These are phyloP conservation scores for Cercospora berteroae DNA, from an alignment of 2,329 filamentous ascomycete genomes.

Conservation along the genomic window DNA sequence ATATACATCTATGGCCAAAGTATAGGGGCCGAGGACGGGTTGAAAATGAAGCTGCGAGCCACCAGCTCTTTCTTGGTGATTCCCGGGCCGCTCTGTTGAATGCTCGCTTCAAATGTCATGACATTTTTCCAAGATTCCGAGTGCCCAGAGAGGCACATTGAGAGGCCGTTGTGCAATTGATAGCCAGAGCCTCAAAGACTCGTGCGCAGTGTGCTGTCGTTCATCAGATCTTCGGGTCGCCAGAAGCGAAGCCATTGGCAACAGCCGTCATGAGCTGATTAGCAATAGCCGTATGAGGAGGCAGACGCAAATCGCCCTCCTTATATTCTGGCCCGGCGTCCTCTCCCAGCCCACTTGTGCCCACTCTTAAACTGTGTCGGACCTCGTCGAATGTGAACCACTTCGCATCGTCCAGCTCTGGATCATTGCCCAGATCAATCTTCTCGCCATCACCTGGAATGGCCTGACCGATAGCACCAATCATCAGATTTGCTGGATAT, in stretches of 20 bases:
- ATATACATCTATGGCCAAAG: not conserved
- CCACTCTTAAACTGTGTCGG: slow-evolving; percentile 66
- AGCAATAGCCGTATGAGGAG: slow-evolving; percentile 85
- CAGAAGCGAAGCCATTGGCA: slow-evolving; percentile 67
- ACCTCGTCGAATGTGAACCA: slow-evolving; percentile 87
- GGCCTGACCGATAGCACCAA: slow-evolving; percentile 77
- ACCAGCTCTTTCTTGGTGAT: not conserved
- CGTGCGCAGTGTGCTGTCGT: not conserved
- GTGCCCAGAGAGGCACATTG: not conserved
- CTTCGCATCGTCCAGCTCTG: slow-evolving; percentile 82
- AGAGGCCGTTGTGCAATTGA: not conserved
- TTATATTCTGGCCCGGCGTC: slow-evolving; percentile 64
- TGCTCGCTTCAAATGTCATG: not conserved
- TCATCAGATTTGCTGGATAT: slow-evolving; percentile 55
- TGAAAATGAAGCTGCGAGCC: not conserved
- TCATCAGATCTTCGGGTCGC: slow-evolving; percentile 45
- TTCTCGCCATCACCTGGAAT: slow-evolving; percentile 67
- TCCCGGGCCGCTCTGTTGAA: not conserved
- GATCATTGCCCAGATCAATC: slow-evolving; percentile 82
- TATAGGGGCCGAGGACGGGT: not conserved
- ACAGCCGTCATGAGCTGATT: slow-evolving; percentile 83
- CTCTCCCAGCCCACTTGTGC: slow-evolving; percentile 67
- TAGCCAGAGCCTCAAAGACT: not conserved
- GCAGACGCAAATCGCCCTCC: slow-evolving; percentile 74
- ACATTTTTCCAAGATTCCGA: not conserved